Base-by-base conservation (phyloP, 352 stramenopile genomes). In the Phytophthora brassicae region DNA sequence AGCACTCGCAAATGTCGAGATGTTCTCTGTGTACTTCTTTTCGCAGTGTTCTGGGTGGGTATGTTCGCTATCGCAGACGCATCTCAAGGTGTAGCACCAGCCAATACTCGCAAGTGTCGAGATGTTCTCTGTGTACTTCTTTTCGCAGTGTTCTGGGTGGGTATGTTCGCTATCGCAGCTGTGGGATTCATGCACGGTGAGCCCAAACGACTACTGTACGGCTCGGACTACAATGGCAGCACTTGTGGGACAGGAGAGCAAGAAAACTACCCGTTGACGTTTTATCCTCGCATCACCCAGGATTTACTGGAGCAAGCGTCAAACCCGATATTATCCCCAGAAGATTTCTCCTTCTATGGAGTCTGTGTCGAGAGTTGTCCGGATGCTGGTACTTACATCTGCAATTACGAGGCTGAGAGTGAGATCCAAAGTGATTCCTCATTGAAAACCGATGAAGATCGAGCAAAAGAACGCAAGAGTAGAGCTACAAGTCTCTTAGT, bases 211-310 rank as follows among this genome's bases (percentile, higher is more conserved):
- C 55, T 94, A 46, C 67, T 92, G 6, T 94, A 85, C 48, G 86
- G 79, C 26, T 72, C 71, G 19, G 86, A 94, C 54, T 88, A 88
- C 39, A 89, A 86, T 42, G 86, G 86, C 47, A 89, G 75, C 19
- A 87, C 84, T 7, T 94, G 86, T 20, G 86, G 86, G 31, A 88
- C 76, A 6, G 79, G 74, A 0, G 53, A 53, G 4, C 49, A 66
- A 13, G 39, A 62, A 17, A 42, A 69, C 17, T 52, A 63, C 6
- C 44, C 64, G 1, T 70, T 88, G 26, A 90, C 77, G 12, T 90
- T 86, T 49, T 95, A 94, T 46, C 86, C 86, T 22, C 80, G 85
- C 19, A 81, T 95, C 48, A 89, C 68, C 14, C 72, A 95, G 47
- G 86, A 95, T 59, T 56, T 95, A 22, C 26, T 89, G 16, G 78